Evolutionary conservation across 2,329 filamentous ascomycete genomes (phyloP).

Genomic region (Zasmidium cellare): DNA sequence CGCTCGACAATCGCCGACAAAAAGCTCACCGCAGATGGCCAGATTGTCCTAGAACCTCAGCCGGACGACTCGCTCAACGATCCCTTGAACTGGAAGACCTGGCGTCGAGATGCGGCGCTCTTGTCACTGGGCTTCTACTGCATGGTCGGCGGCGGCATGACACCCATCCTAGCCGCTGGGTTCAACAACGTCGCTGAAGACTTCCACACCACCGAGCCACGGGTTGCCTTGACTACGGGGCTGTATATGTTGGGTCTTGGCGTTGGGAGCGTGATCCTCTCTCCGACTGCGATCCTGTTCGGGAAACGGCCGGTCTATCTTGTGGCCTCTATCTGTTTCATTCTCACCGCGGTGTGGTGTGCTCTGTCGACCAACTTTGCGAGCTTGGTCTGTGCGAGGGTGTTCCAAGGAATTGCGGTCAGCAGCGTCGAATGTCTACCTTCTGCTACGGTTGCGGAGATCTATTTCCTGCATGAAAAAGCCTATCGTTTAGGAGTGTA

Average conservation of each 20-base stretch:
- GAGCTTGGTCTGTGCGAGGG: conserved; percentile 76
- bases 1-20: conserved; percentile 41
- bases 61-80: conserved; percentile 90
- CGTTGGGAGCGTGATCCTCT: conserved; percentile 78
- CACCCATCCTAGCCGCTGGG: conserved; percentile 83
- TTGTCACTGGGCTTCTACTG: conserved; percentile 87
- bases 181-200: conserved; percentile 75
- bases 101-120: conserved; percentile 77
- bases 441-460: conserved; percentile 91
- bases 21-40: conserved; percentile 79
- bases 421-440: conserved; percentile 91
- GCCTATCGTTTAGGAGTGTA: conserved; percentile 94
- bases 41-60: conserved; percentile 86
- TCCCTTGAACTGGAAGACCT: conserved; percentile 85
- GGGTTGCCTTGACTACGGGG: conserved; percentile 83
- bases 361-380: conserved; percentile 77
- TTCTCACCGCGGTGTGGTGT: conserved; percentile 78
- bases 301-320: conserved; percentile 93
- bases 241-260: conserved; percentile 94
- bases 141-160: conserved; percentile 91
- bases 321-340: conserved; percentile 72
- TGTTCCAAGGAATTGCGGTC: conserved; percentile 85
- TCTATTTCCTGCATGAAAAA: conserved; percentile 92
- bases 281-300: conserved; percentile 85
- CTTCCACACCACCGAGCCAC: conserved; percentile 66